Base-by-base conservation (phyloP, 2,329 filamentous ascomycete species). In the Rutstroemia sp. region DNA sequence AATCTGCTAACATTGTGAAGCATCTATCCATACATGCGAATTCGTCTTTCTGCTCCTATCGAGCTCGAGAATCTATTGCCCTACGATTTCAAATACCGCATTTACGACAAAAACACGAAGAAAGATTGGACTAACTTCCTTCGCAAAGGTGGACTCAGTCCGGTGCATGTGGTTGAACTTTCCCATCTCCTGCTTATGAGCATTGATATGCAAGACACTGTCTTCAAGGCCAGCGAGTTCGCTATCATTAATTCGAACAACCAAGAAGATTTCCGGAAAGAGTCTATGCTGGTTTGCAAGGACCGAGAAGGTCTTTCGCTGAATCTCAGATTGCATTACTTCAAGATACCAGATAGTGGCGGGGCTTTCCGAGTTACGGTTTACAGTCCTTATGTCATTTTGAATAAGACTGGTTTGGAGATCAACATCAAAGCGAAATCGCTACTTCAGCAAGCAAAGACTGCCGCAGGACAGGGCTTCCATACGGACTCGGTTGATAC, bases 71-170 rank as follows among this genome's bases (percentile, higher is more conserved):
- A 99, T 63, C 75, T 99, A 45, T 75, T 99, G 39, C 94, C 94
- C 0, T 97, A 94, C 68, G 94, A 99, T 72, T 99, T 99, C 82
- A 97, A 99, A 72, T 99, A 99, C 71, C 85, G 92, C 55, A 97
- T 99, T 55, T 99, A 97, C 68, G 94, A 99, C 75, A 96, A 95
- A 75, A 95, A 96, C 70, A 96, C 92, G 0, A 95, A 92, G 77
- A 96, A 95, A 70, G 94, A 99, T 70, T 99, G 94, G 94, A 95
- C 90, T 4, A 99, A 99, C 70, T 99, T 99, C 74, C 75, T 99
- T 48, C 84, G 94, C 57, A 97, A 96, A 72, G 94, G 95, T 25
- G 95, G 95, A 14, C 87, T 97, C 56, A 99, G 94, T 69, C 95
- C 95, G 0, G 92, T 99, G 0, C 94, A 99, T 69, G 92, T 97